phyloP scores from a whole-genome alignment of 78 protist species.

The Dictyostelium intermedium region DNA sequence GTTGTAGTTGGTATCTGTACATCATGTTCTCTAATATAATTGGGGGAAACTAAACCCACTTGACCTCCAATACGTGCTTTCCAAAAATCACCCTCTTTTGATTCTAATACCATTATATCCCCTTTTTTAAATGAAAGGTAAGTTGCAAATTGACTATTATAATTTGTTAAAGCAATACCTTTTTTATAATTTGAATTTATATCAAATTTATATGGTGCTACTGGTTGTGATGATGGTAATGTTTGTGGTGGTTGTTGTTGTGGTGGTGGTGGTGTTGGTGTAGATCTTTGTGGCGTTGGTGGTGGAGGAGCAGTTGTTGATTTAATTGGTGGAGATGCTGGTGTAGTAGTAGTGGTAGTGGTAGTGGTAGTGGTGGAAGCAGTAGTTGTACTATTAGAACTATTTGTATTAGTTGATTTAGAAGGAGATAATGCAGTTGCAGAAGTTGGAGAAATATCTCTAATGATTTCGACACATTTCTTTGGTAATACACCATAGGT shows the following conservation, averaged over 20 bases:
- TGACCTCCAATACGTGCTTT: constrained; percentile 30
- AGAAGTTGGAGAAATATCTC: constrained; percentile 26
- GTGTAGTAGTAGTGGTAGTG: background rate
- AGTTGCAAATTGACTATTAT: constrained; percentile 30
- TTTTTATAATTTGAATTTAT: constrained; percentile 1
- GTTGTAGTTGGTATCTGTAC: background rate
- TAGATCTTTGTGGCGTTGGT: background rate
- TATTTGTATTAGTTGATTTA: background rate
- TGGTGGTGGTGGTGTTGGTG: background rate
- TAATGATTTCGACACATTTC: constrained; percentile 58
- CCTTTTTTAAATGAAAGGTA: constrained; percentile 36
- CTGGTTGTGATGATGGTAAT: background rate
- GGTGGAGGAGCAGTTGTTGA: background rate
- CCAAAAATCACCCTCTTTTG: constrained; percentile 52
- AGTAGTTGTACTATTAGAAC: background rate
- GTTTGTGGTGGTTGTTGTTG: background rate
- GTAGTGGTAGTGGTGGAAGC: background rate
- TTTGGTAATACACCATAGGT: constrained; percentile 51
- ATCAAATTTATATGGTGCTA: background rate
- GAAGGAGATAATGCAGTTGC: background rate
- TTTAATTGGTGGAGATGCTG: background rate
- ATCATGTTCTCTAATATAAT: constrained; percentile 9
- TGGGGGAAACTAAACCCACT: constrained; percentile 28
- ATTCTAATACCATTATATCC: constrained; percentile 16
- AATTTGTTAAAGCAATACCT: constrained; percentile 2